Percentiles rank a stretch among this genome's conserved stretches.
Evolutionary conservation across 768 basidiomycete genomes (phyloP).

Genomic region (Pulveroboletus sp.): DNA sequence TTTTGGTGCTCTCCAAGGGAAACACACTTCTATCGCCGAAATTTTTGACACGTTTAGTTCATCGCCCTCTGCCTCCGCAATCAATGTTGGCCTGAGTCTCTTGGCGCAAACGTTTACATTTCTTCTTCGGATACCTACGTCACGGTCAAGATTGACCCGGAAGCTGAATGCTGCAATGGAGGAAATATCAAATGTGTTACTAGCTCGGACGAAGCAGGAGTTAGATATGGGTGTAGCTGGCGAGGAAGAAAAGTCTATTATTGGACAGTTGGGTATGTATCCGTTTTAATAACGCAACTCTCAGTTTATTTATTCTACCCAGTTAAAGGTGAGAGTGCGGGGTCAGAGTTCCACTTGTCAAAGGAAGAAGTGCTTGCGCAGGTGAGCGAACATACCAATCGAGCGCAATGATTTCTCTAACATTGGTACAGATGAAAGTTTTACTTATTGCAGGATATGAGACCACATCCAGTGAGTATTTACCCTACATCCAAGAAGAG

Average conservation of each 20-base stretch:
- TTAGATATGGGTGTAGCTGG: constrained; percentile 21
- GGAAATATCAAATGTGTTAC: constrained; percentile 39
- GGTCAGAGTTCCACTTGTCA: constrained; percentile 25
- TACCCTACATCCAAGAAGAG: not conserved
- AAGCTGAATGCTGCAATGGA: constrained; percentile 36
- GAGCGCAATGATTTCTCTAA: not conserved
- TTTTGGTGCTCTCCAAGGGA: constrained; percentile 55
- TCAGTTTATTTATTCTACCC: not conserved
- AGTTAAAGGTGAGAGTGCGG: constrained; percentile 38
- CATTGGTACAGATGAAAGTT: constrained; percentile 14
- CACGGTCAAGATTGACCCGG: constrained; percentile 24
- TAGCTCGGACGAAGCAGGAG: constrained; percentile 37
- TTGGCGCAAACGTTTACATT: constrained; percentile 37
- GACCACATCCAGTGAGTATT: constrained; percentile 18
- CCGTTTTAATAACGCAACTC: constrained; percentile 6
- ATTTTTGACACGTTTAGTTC: constrained; percentile 38
- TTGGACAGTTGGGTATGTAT: constrained; percentile 24
- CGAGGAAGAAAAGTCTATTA: constrained; percentile 26
- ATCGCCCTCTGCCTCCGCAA: constrained; percentile 16
- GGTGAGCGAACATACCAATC: constrained; percentile 3
- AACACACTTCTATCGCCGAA: constrained; percentile 38
- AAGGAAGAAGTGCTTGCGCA: constrained; percentile 28
- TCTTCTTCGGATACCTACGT: constrained; percentile 38
- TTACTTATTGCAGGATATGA: constrained; percentile 24
- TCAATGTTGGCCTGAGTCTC: constrained; percentile 33